Evolutionary conservation across 2,329 filamentous ascomycete species (phyloP).

Genomic region (Colletotrichum caudatum): DNA sequence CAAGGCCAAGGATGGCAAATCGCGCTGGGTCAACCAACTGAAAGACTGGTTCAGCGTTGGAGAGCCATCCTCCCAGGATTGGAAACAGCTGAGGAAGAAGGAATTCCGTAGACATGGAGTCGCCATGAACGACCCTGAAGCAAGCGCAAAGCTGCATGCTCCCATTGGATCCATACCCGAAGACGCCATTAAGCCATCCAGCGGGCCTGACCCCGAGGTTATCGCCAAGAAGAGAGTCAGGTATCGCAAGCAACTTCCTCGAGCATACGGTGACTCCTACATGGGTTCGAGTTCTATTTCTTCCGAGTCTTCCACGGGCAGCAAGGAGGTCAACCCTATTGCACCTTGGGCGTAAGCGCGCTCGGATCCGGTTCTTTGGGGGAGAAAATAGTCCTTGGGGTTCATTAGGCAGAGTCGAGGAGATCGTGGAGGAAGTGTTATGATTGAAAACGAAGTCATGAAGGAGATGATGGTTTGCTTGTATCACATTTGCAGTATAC

Average conservation of each 20-base stretch:
- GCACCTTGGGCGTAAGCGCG: constrained; percentile 49
- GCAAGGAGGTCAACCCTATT: constrained; percentile 49
- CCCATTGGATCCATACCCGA: constrained; percentile 59
- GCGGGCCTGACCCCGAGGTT: constrained; percentile 61
- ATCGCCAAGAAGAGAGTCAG: constrained; percentile 52
- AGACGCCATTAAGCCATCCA: constrained; percentile 59
- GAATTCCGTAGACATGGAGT: constrained; percentile 59
- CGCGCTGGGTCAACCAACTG: constrained; percentile 57
- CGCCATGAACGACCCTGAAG: constrained; percentile 56
- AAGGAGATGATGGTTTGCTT: constrained; percentile 21
- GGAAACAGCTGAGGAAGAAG: constrained; percentile 59
- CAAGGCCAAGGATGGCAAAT: constrained; percentile 48
- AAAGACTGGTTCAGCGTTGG: constrained; percentile 63
- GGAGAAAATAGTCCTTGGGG: neutral
- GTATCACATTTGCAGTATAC: constrained; percentile 31
- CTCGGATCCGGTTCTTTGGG: too few species aligned
- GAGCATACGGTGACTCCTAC: constrained; percentile 46
- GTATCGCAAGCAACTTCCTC: constrained; percentile 48
- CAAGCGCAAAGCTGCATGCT: constrained; percentile 60
- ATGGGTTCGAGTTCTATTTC: constrained; percentile 50
- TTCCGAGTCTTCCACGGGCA: constrained; percentile 52
- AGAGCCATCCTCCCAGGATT: constrained; percentile 63
- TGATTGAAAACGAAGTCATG: neutral
- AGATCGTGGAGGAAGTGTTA: neutral
- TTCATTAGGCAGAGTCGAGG: neutral